Evolutionary conservation across 1,284 basidiomycete genomes (phyloP).

Genomic region (Naganishia liquefaciens): DNA sequence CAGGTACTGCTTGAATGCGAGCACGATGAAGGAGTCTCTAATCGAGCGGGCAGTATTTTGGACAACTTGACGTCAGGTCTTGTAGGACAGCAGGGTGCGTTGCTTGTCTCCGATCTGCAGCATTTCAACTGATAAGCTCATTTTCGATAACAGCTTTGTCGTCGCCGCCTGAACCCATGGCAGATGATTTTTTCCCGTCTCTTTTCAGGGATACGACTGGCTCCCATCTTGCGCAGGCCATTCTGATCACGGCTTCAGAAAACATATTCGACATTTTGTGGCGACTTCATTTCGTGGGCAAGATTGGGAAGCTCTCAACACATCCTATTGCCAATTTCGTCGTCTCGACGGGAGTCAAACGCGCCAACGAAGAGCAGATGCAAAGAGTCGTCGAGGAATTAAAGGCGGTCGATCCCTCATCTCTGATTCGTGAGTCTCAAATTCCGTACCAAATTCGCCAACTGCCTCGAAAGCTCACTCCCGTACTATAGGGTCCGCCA

Average conservation of each 20-base stretch:
- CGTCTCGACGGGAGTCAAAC: slow-evolving; percentile 70
- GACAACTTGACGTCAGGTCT: slow-evolving; percentile 79
- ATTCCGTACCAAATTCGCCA: not conserved
- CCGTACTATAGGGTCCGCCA: slow-evolving; percentile 58
- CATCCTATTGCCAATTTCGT: slow-evolving; percentile 94
- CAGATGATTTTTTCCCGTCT: slow-evolving; percentile 69
- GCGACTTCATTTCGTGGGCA: slow-evolving; percentile 71
- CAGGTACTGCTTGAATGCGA: slow-evolving; percentile 80
- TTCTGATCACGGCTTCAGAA: slow-evolving; percentile 65
- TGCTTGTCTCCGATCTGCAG: slow-evolving; percentile 50
- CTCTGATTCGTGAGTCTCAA: slow-evolving; percentile 60
- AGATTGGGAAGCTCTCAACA: slow-evolving; percentile 67
- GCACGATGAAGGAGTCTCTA: slow-evolving; percentile 63
- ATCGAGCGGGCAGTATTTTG: slow-evolving; percentile 70
- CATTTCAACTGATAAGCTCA: not conserved
- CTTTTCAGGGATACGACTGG: slow-evolving; percentile 80
- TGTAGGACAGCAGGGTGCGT: slow-evolving; percentile 66
- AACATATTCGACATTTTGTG: slow-evolving; percentile 70
- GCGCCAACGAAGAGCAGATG: slow-evolving; percentile 63
- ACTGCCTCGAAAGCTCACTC: not conserved
- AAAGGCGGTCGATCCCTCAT: slow-evolving; percentile 58
- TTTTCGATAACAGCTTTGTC: slow-evolving; percentile 1
- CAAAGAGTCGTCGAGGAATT: slow-evolving; percentile 63
- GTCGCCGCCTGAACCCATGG: slow-evolving; percentile 49
- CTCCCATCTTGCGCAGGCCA: slow-evolving; percentile 79